phyloP scores from a whole-genome alignment of 2,329 filamentous ascomycete genomes.

The Simplicillium sp. region DNA sequence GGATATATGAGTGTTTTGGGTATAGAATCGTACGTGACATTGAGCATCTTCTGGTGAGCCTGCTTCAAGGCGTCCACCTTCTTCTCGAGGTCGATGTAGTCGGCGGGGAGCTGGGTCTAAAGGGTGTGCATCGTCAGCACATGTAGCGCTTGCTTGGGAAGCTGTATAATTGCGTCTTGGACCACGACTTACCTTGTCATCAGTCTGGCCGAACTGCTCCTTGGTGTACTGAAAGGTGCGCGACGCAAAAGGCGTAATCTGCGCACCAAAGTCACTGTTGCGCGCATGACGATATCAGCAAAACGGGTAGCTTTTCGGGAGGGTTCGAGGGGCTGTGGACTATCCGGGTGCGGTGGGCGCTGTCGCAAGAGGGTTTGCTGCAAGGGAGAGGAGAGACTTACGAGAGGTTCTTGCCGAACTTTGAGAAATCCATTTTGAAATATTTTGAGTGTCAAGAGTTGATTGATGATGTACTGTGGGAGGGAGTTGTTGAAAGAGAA shows the following conservation, averaged over 20 bases:
- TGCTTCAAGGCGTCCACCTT: conserved; percentile 94
- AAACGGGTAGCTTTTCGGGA: conserved; percentile 1
- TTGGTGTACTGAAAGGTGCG: conserved; percentile 96
- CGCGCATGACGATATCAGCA: conserved; percentile 4
- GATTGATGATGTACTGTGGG: background rate
- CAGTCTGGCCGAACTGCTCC: conserved; percentile 89
- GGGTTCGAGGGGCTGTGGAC: conserved; percentile 1
- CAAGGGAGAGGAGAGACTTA: conserved; percentile 21
- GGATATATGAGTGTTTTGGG: background rate
- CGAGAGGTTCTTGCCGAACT: conserved; percentile 46
- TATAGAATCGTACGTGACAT: conserved; percentile 73
- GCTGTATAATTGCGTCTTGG: background rate
- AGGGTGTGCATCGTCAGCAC: background rate
- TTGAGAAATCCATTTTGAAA: conserved; percentile 48
- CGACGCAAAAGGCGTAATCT: conserved; percentile 85
- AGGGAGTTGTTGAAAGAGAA: conserved; percentile 1
- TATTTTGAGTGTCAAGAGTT: too few species aligned
- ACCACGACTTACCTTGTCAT: conserved; percentile 64
- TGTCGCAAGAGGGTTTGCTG: background rate
- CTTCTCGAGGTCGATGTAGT: conserved; percentile 98
- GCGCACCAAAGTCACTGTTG: conserved; percentile 55
- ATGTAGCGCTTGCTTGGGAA: conserved; percentile 9
- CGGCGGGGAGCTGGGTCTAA: conserved; percentile 89
- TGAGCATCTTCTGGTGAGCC: conserved; percentile 93
- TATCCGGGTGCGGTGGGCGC: conserved; percentile 6